These are phyloP conservation scores for Kalmusia sp. DNA, from an alignment of 2,329 filamentous ascomycete species.

Conservation along the genomic window DNA sequence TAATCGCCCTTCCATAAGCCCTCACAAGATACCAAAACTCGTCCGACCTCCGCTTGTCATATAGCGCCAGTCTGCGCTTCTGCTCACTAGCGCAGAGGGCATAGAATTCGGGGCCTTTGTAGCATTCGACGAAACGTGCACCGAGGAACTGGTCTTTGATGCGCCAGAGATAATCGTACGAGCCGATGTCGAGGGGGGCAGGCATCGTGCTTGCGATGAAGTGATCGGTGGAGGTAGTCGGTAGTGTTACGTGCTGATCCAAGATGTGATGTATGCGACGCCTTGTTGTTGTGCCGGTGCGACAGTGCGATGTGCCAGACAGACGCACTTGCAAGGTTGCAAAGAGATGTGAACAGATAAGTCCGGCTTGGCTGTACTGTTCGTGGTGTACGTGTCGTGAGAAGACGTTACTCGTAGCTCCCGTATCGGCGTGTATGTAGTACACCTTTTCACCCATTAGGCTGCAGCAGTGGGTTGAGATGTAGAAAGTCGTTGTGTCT, in stretches of 20 bases:
- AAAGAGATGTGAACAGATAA: too few species aligned
- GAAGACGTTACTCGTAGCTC: too few species aligned
- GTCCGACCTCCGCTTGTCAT: neutral
- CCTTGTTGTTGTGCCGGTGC: too few species aligned
- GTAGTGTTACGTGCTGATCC: too few species aligned
- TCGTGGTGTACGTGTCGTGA: too few species aligned
- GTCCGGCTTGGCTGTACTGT: too few species aligned
- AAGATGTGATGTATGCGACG: too few species aligned
- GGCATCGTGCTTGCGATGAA: neutral
- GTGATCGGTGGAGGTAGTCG: neutral
- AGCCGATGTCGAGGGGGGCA: neutral
- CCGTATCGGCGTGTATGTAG: too few species aligned
- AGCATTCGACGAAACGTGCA: constrained; percentile 2
- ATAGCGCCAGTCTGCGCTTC: neutral
- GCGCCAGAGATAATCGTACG: constrained; percentile 8
- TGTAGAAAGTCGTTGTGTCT: neutral
- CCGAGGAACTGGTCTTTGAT: constrained; percentile 5
- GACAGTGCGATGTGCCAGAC: too few species aligned
- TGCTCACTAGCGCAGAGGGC: neutral
- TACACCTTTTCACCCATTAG: too few species aligned
- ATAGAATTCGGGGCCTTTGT: neutral
- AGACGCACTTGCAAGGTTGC: too few species aligned
- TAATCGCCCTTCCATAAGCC: neutral
- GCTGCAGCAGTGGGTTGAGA: neutral
- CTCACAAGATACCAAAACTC: constrained; percentile 4